Conservation (phyloP, 2,329 filamentous ascomycete genomes). For the Tolypocladium tropicale region DNA sequence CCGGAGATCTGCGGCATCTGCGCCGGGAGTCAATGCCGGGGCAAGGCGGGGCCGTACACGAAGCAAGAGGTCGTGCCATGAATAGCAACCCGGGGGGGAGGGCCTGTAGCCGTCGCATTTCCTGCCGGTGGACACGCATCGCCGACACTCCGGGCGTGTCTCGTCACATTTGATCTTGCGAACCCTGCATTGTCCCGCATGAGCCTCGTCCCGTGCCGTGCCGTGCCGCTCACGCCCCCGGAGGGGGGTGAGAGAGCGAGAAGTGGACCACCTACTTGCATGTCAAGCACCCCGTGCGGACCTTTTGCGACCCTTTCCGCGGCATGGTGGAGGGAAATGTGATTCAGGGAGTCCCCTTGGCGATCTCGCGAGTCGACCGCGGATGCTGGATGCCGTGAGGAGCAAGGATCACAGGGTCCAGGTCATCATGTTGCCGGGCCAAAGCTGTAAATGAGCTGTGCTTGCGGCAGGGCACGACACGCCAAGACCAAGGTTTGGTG, state of each 20-base stretch:
- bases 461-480: too few species aligned
- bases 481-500: neutral
- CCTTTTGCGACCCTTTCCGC: conserved; percentile 20
- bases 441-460: too few species aligned
- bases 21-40: conserved; percentile 11
- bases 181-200: conserved; percentile 22
- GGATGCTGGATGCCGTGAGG: too few species aligned
- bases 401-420: neutral
- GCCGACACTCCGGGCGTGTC: conserved; percentile 36
- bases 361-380: too few species aligned
- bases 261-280: conserved; percentile 37
- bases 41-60: conserved; percentile 9
- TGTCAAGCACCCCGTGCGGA: conserved; percentile 38
- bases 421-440: too few species aligned
- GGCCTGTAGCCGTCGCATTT: conserved; percentile 44
- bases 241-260: neutral
- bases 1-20: conserved; percentile 14
- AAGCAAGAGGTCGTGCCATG: conserved; percentile 27
- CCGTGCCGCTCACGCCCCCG: too few species aligned
- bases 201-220: neutral
- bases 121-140: conserved; percentile 40
- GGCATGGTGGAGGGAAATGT: conserved; percentile 8
- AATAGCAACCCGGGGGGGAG: conserved; percentile 15
- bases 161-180: conserved; percentile 50
- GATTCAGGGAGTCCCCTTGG: neutral